Base-by-base conservation (phyloP, 208 protist species). In the Trypanosoma boissoni region DNA sequence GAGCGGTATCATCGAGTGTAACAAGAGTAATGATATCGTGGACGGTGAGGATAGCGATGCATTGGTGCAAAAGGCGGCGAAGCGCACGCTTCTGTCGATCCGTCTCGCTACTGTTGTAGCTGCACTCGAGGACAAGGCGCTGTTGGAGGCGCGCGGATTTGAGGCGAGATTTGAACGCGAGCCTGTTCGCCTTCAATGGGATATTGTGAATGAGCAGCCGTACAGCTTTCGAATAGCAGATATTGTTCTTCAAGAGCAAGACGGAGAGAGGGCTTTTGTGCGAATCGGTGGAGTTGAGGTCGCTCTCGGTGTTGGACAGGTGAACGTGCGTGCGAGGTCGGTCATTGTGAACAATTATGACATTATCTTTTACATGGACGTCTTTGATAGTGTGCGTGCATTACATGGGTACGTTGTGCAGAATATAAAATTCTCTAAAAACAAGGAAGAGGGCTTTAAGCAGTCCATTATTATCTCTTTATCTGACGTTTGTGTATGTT, bases 291-390 rank as follows among this genome's bases (percentile, higher is more conserved):
- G 20, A 34, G 9, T 67, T 32, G 67, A 64, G 9, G n/a, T 73
- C 7, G 37, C 26, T 18, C 27, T 73, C 39, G 67, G 44, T 49
- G 44, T 67, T 10, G 67, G 67, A 37, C 41, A 68, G 28, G 52
- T 73, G 16, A 55, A 31, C 23, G 46, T 73, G 27, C 37, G 52
- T 24, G 18, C 56, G 14, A 58, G 55, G 27, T n/a, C 20, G 26
- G 54, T 53, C 48, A 45, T 60, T 53, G 20, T 73, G 6, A 68
- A 73, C 18, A 67, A 64, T 45, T 73, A 73, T 31, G 60, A 62
- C 34, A 62, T 54, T 21, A 20, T 42, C 12, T 73, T 73, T 50
- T 73, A 63, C 31, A 37, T 53, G 18, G 49, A 57, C 32, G 16
- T 73, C 7, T 37, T 37, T n/a, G 43, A 55, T 8, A 21, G 31